Evolutionary conservation across 306 rosid genomes (phyloP).

Genomic region (Casuarina cunninghamiana): DNA sequence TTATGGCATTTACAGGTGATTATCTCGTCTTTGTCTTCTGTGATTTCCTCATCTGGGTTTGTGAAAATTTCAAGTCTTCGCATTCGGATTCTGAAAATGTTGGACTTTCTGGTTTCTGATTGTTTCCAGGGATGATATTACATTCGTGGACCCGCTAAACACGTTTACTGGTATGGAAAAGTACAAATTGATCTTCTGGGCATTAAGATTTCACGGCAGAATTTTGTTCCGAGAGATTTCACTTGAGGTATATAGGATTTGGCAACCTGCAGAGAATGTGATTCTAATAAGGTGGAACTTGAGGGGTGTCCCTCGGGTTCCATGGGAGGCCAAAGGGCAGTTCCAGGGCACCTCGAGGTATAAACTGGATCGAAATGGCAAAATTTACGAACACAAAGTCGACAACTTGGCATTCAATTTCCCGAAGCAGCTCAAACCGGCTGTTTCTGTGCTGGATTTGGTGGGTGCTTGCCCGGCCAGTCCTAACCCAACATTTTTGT

Average conservation of each 20-base stretch:
- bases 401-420: conserved; percentile 92
- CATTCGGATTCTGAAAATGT: conserved; percentile 22
- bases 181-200: conserved; percentile 94
- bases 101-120: conserved; percentile 21
- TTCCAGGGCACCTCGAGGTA: conserved; percentile 95
- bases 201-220: conserved; percentile 80
- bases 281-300: conserved; percentile 87
- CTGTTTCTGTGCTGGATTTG: conserved; percentile 80
- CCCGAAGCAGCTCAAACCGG: conserved; percentile 63
- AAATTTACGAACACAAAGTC: conserved; percentile 86
- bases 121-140: conserved; percentile 78
- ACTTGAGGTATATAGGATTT: conserved; percentile 74
- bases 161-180: conserved; percentile 81
- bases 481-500: conserved; percentile 84
- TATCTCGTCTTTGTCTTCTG: conserved; percentile 22
- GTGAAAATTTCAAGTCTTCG: background rate
- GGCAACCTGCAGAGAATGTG: conserved; percentile 96
- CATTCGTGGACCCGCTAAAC: conserved; percentile 80
- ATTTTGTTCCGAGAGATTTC: conserved; percentile 77
- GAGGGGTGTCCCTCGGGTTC: conserved; percentile 85
- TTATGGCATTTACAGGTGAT: conserved; percentile 82
- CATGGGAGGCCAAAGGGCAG: conserved; percentile 90
- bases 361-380: conserved; percentile 79
- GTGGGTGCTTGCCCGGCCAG: conserved; percentile 81
- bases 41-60: conserved; percentile 17